Percentiles rank a stretch among this genome's conserved stretches.
These are phyloP conservation scores for Blastobotrys buckinghamii DNA, from an alignment of 1,139 yeast species.

Conservation along the genomic window DNA sequence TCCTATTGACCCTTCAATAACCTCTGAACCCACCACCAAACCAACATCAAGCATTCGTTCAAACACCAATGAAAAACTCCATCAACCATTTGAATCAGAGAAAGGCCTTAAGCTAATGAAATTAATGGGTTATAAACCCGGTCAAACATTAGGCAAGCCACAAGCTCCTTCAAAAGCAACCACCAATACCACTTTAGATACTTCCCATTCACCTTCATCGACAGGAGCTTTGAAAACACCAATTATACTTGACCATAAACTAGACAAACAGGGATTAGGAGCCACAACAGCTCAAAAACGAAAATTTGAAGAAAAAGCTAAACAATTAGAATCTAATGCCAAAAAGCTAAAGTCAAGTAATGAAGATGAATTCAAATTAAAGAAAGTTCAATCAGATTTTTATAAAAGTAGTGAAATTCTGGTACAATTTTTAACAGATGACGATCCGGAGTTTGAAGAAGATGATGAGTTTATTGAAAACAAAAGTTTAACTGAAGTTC, in stretches of 20 bases:
- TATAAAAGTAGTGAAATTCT: slow-evolving; percentile 9
- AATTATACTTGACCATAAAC: slow-evolving; percentile 12
- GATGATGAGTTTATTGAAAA: slow-evolving; percentile 8
- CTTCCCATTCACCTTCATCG: no score
- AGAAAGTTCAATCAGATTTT: slow-evolving; percentile 7
- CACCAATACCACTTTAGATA: slow-evolving; percentile 14
- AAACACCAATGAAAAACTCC: not conserved
- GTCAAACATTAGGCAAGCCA: slow-evolving; percentile 41
- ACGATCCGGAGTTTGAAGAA: slow-evolving; percentile 11
- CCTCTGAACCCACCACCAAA: not conserved
- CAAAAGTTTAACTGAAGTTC: slow-evolving; percentile 14
- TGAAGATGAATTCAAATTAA: slow-evolving; percentile 12
- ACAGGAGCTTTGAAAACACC: no score
- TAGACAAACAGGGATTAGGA: slow-evolving; percentile 27
- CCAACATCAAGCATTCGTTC: no score
- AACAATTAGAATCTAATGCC: not conserved
- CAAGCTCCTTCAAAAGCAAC: no score
- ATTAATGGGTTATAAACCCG: slow-evolving; percentile 50
- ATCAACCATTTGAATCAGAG: slow-evolving; percentile 21
- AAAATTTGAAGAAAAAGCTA: slow-evolving; percentile 7
- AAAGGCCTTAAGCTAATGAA: slow-evolving; percentile 47
- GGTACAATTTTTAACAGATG: slow-evolving; percentile 15
- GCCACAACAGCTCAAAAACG: slow-evolving; percentile 14
- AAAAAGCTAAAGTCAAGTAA: no score
- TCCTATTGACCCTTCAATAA: no score